Base-by-base conservation (phyloP, 768 basidiomycete genomes). In the Phanerodontia chrysosporium region DNA sequence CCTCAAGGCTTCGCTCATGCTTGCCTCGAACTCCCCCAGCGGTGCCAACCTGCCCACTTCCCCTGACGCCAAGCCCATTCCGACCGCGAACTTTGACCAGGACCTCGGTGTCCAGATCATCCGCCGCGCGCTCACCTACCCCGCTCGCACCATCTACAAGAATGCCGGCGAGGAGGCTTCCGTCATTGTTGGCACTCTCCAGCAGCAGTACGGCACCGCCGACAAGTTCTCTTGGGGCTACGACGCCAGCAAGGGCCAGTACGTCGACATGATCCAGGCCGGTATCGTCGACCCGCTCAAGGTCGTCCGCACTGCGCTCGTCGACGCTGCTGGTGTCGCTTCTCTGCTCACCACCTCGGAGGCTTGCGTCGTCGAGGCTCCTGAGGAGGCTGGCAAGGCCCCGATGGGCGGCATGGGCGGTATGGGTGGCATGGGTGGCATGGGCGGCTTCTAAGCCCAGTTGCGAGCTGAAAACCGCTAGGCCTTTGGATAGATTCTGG, bases 221-320 rank as follows among this genome's bases (percentile, higher is more conserved):
- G 94, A 94, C 74, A 84, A 93, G 76, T 93, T 93, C 70, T 79
- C 78, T 13, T 86, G 83, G 84, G 91, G 95, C 0, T 97, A 97
- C 75, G 93, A 97, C 64, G 94, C 95, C 25, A 81, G 85, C 68
- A 89, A 88, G 77, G 93, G 92, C 62, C 90, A 95, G 75, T 98
- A 92, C 69, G 85, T 89, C 46, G 92, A 98, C 75, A 95, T 98
- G 94, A 89, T 98, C 76, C 81, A 87, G 73, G 80, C 85, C 28
- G 96, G 96, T 68, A 97, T 98, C 65, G 88, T 98, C 46, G 96
- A 98, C 76, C 95, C 95, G 1, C 78, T 95, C 61, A 96, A 96
- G 84, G 96, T 98, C 52, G 95, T 97, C 52, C 79, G 92, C 66
- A 96, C 94, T 2, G 94, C 94, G 1, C 79, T 98, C 28, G 85